These are phyloP conservation scores for Exserohilum turcica DNA, from an alignment of 2,329 filamentous ascomycete species.

Conservation along the genomic window DNA sequence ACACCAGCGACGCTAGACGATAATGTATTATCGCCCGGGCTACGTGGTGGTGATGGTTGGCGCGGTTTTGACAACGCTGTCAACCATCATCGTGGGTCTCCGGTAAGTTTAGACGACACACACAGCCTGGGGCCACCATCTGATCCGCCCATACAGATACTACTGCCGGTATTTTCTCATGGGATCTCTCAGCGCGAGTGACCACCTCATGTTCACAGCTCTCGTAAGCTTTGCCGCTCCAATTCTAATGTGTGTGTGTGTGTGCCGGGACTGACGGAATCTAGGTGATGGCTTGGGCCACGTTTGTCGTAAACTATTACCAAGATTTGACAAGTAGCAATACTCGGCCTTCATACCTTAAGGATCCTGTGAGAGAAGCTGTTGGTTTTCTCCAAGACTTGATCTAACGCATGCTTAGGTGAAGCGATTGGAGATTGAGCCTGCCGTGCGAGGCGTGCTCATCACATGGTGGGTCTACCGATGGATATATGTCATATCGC, in stretches of 20 bases:
- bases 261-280: conserved; percentile 13
- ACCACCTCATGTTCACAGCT: conserved; percentile 44
- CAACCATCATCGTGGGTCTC: conserved; percentile 40
- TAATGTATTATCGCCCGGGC: conserved; percentile 40
- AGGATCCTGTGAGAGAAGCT: conserved; percentile 29
- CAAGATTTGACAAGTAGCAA: conserved; percentile 39
- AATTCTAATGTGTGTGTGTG: too few species aligned
- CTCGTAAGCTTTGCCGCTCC: conserved; percentile 26
- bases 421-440: conserved; percentile 33
- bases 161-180: conserved; percentile 44
- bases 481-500: conserved; percentile 35
- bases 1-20: conserved; percentile 1
- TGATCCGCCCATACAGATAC: conserved; percentile 29
- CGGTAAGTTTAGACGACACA: conserved; percentile 28
- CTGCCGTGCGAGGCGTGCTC: conserved; percentile 33
- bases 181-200: conserved; percentile 36
- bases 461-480: conserved; percentile 46
- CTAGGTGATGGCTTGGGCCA: conserved; percentile 45
- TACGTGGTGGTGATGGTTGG: conserved; percentile 44
- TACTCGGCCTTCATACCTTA: conserved; percentile 31
- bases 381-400: neutral
- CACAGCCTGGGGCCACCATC: neutral
- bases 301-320: conserved; percentile 44
- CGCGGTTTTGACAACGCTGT: conserved; percentile 41
- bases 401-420: conserved; percentile 28